These are phyloP conservation scores for Malassezia equina DNA, from an alignment of 1,284 basidiomycete genomes.

Conservation along the genomic window DNA sequence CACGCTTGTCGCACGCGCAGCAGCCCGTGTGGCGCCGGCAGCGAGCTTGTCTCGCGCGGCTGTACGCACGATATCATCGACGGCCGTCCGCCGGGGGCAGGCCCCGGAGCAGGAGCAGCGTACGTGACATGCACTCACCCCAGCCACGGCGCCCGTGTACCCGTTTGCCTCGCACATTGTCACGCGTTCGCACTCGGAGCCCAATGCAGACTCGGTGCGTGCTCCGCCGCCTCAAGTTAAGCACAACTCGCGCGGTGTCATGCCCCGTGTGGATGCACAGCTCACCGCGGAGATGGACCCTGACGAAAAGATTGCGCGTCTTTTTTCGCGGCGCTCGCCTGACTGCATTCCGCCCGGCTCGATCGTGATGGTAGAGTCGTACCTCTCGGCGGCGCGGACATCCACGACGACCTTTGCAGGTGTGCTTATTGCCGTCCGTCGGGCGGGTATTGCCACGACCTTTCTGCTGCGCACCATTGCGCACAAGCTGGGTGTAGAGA, in stretches of 20 bases:
- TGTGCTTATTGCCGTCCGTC: slow-evolving; percentile 38
- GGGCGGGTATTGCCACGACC: slow-evolving; percentile 37
- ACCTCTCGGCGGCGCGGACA: slow-evolving; percentile 29
- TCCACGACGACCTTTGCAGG: slow-evolving; percentile 40
- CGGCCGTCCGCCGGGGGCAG: not conserved
- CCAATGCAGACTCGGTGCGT: slow-evolving; percentile 5
- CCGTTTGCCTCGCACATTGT: slow-evolving; percentile 32
- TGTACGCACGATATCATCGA: not conserved
- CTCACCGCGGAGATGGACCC: slow-evolving; percentile 36
- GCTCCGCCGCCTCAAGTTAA: slow-evolving; percentile 24
- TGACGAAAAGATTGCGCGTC: slow-evolving; percentile 28
- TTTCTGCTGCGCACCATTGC: slow-evolving; percentile 44
- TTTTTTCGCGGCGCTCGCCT: slow-evolving; percentile 35
- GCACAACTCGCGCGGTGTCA: slow-evolving; percentile 25
- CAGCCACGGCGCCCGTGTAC: slow-evolving; percentile 6
- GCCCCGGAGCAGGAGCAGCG: slow-evolving; percentile 2
- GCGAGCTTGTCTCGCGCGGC: not conserved
- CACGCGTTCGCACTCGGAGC: slow-evolving; percentile 14
- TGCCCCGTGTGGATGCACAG: slow-evolving; percentile 32
- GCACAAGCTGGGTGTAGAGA: slow-evolving; percentile 46
- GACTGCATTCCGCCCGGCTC: slow-evolving; percentile 39
- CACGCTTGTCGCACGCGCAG: not conserved
- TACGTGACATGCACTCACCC: not conserved
- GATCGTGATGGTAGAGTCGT: slow-evolving; percentile 43
- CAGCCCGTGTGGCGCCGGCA: not conserved